A percentile compares a stretch with the other conserved stretches of the same genome.
phyloP scores from a whole-genome alignment of 2,329 filamentous ascomycete genomes.

The Exophiala spinifera region DNA sequence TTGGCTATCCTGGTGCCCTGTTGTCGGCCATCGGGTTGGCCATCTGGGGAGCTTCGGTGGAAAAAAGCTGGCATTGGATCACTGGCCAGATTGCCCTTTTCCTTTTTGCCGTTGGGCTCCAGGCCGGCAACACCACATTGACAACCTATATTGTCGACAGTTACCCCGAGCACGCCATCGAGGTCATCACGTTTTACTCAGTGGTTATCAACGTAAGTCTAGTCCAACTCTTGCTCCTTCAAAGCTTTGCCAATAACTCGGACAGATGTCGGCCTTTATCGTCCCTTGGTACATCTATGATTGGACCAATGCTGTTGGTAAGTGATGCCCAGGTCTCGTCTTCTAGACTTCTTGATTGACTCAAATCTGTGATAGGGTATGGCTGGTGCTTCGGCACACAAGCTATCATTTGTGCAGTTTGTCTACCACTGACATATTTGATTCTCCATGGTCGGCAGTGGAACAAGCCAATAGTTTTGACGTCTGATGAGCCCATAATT shows the following conservation, averaged over 20 bases:
- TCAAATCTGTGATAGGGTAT: conserved; percentile 6
- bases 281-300: conserved; percentile 14
- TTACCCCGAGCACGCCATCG: conserved; percentile 12
- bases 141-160: conserved; percentile 13
- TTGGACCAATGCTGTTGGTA: conserved; percentile 10
- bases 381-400: conserved; percentile 11
- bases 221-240: background rate
- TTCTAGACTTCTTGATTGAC: background rate
- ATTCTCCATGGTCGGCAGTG: conserved; percentile 4
- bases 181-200: conserved; percentile 16
- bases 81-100: conserved; percentile 11
- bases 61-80: conserved; percentile 14
- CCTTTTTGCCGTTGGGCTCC: conserved; percentile 13
- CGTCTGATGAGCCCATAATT: conserved; percentile 1
- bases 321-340: background rate
- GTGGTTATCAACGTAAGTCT: conserved; percentile 14
- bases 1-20: conserved; percentile 8
- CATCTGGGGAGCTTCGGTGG: conserved; percentile 7
- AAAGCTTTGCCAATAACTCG: background rate
- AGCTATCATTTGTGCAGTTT: conserved; percentile 6
- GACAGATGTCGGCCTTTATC: conserved; percentile 15
- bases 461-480: conserved; percentile 7
- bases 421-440: conserved; percentile 3
- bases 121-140: conserved; percentile 11
- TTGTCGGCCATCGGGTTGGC: conserved; percentile 6